Evolutionary conservation across 176 grass and related monocot genomes (phyloP), one percentile per base, ranked within the genome.

Genomic region (Pharus latifolius): DNA sequence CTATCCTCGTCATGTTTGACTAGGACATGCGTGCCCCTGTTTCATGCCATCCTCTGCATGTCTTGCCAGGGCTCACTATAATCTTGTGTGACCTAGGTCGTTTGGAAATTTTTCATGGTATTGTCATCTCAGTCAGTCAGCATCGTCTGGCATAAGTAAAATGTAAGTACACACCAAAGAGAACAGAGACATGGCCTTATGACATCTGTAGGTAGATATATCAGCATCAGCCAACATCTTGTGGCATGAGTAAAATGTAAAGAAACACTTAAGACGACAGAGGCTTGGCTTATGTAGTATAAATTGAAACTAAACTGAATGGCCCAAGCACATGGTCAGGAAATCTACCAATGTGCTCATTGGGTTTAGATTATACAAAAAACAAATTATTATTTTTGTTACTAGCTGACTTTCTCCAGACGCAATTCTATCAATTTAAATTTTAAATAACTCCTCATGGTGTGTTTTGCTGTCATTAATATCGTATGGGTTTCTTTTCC

Each of bases 381-480:
- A 30, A 0, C 41, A 38, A 1, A 42, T 64, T 53, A 23, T 76
- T 65, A 23, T 49, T 26, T 67, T 69, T 37, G 3, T 68, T 50
- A n/a, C 24, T 66, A 57, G 16, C 14, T 52, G 62, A 52, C 60
- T 48, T 64, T n/a, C 12, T 65, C 10, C 51, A 50, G 58, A 71
- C 64, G 50, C 48, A 48, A 64, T 5, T 41, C 4, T 49, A 18
- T 47, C 17, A 26, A 20, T 78, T 13, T 63, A 29, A n/a, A n/a
- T n/a, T n/a, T n/a, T n/a, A n/a, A n/a, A 56, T 30, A 20, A 55
- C 76, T 20, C 28, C 3, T 62, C 44, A 48, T 35, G 13, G 70
- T 83, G 51, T 47, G 53, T 77, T 30, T 18, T 40, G 16, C 25
- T 81, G 42, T 20, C 66, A 58, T 65, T 13, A 18, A 56, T 72